Base-by-base conservation (phyloP, 1,139 yeast species). In the Suhomyces yuchorum region DNA sequence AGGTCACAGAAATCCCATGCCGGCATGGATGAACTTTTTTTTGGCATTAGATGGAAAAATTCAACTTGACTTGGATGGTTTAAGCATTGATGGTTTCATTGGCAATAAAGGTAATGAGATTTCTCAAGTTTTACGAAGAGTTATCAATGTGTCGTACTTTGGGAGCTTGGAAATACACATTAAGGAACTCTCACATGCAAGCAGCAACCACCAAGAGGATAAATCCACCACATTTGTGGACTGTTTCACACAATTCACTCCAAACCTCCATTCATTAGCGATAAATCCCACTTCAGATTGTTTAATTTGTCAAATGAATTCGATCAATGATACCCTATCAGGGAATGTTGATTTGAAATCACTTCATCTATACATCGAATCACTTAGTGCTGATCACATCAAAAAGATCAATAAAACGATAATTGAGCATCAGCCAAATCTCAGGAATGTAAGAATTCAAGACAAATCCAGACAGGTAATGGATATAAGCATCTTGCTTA, bases 41-140 rank as follows among this genome's bases (percentile, higher is more conserved):
- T 33, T 44, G 9, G 52, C 41, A 2, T 45, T 58, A 14, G 26
- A 40, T 1, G 41, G 44, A 1, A 39, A 43, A 3, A 32, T 32
- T 2, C 20, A 30, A 17, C 46, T 61, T 17, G 12, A 23, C 8
- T 42, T 62, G 19, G 23, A 23, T 4, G 42, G 51, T 1, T 50
- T 62, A 22, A 58, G 51, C 2, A 41, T 62, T 11, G 62, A 59
- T 30, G 64, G 63, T 8, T 53, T 44, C 37, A 49, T 61, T 15
- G 55, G 56, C 3, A 50, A 47, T 26, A 34, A 46, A 7, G 62
- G 58, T 3, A 19, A 11, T 3, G 35, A 11, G 3, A 32, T 56
- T 8, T 51, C 54, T 4, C 34, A 34, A 1, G 12, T 51, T 3
- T 24, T 60, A 8, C 32, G 33, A 11, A 38, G 24, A 11, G 47